phyloP scores from a whole-genome alignment of 2,329 filamentous ascomycete genomes.

The Apiospora hydei region DNA sequence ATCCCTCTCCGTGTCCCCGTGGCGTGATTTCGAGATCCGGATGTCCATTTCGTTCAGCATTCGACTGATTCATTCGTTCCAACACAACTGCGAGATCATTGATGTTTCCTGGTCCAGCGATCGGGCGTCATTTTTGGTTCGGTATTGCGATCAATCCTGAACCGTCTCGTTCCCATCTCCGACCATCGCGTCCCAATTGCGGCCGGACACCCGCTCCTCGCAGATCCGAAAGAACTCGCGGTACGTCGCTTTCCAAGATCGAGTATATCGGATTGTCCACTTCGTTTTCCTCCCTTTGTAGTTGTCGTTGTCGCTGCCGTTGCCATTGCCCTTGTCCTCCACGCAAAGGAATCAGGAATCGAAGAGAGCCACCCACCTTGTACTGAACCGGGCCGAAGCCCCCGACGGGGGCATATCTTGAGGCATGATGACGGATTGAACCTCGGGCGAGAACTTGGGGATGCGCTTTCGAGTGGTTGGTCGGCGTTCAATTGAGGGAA shows the following conservation, averaged over 20 bases:
- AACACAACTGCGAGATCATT: neutral
- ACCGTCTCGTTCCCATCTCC: neutral
- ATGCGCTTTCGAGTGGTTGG: conserved; percentile 3
- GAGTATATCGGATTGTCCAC: neutral
- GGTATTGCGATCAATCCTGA: neutral
- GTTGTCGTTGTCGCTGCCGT: neutral
- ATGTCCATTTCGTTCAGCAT: neutral
- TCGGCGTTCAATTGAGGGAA: conserved; percentile 14
- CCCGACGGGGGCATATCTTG: conserved; percentile 95
- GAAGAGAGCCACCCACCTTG: conserved; percentile 68
- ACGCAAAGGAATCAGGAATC: neutral
- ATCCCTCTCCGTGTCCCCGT: neutral
- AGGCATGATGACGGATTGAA: conserved; percentile 71
- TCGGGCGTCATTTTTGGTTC: neutral
- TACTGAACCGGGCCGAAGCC: conserved; percentile 98
- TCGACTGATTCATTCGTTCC: neutral
- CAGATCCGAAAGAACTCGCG: neutral
- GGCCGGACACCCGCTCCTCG: neutral
- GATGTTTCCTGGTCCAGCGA: neutral
- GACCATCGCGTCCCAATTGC: neutral
- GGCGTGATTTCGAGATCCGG: too few species aligned
- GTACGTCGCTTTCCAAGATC: neutral
- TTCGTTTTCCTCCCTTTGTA: neutral
- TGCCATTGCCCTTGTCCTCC: neutral
- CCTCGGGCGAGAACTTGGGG: neutral